A percentile compares a stretch with the other conserved stretches of the same genome.
These are phyloP conservation scores for Fusarium tuaranense DNA, from an alignment of 2,329 filamentous ascomycete genomes.

Conservation along the genomic window DNA sequence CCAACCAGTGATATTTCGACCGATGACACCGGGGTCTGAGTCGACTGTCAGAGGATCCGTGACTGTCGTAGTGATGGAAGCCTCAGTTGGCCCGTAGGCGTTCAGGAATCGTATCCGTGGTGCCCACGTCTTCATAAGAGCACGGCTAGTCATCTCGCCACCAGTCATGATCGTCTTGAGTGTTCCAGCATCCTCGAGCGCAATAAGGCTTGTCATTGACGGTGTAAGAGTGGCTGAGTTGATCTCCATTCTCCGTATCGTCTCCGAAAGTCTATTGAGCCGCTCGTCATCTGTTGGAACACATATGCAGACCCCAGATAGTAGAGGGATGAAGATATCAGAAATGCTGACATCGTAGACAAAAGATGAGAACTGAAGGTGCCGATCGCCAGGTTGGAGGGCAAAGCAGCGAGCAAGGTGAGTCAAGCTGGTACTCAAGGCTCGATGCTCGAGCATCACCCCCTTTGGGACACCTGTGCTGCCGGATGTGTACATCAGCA, in stretches of 20 bases:
- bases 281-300: neutral
- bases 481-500: neutral
- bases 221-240: neutral
- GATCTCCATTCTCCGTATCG: neutral
- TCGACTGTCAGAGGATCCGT: conserved; percentile 1
- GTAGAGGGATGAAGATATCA: neutral
- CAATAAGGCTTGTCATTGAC: neutral
- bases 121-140: neutral
- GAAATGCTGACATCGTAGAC: neutral
- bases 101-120: conserved; percentile 2
- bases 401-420: neutral
- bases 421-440: neutral
- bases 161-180: neutral
- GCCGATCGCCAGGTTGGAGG: neutral
- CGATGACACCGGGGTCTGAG: neutral
- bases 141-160: neutral
- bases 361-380: neutral
- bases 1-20: neutral
- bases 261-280: neutral
- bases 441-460: neutral
- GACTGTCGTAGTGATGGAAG: neutral
- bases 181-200: neutral
- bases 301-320: neutral
- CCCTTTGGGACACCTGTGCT: neutral
- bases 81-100: conserved; percentile 10